phyloP scores from a whole-genome alignment of 2,329 filamentous ascomycete genomes.

The Plenodomus lindquistii region DNA sequence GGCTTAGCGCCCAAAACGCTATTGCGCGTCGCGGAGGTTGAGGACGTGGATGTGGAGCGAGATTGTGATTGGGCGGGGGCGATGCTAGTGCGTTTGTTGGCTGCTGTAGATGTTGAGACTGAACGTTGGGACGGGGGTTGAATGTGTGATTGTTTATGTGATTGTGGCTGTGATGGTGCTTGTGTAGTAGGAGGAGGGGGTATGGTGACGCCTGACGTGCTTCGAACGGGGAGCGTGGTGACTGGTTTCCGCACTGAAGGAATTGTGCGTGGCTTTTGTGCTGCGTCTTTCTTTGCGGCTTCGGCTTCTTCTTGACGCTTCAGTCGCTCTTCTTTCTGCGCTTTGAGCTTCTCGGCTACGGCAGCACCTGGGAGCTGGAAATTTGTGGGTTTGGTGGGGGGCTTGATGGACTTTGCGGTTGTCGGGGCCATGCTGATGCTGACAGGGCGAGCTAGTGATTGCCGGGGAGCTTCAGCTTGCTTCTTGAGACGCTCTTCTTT shows the following conservation, averaged over 20 bases:
- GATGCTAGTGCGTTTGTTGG: constrained; percentile 29
- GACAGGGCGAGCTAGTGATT: constrained; percentile 8
- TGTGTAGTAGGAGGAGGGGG: constrained; percentile 15
- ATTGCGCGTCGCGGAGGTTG: constrained; percentile 27
- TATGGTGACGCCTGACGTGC: constrained; percentile 15
- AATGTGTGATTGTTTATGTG: constrained; percentile 3
- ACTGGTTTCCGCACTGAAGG: constrained; percentile 51
- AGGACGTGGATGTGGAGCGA: constrained; percentile 24
- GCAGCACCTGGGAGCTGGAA: constrained; percentile 60
- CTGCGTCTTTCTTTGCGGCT: constrained; percentile 45
- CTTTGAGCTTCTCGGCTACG: constrained; percentile 44
- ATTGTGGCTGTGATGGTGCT: constrained; percentile 6
- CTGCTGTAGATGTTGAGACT: constrained; percentile 15
- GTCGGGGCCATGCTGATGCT: constrained; percentile 31
- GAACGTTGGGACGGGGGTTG: constrained; percentile 11
- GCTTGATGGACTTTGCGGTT: constrained; percentile 53
- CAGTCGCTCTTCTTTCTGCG: constrained; percentile 40
- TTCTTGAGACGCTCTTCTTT: constrained; percentile 41
- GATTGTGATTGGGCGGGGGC: constrained; percentile 19
- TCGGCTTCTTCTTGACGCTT: constrained; percentile 39
- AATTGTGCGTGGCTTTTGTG: constrained; percentile 34
- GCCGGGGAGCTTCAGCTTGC: constrained; percentile 19
- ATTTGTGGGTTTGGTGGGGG: constrained; percentile 51
- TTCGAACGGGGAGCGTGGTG: constrained; percentile 47
- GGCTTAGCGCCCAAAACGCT: constrained; percentile 28